phyloP scores from a whole-genome alignment of 2,329 filamentous ascomycete species.

The Exophiala sp. region DNA sequence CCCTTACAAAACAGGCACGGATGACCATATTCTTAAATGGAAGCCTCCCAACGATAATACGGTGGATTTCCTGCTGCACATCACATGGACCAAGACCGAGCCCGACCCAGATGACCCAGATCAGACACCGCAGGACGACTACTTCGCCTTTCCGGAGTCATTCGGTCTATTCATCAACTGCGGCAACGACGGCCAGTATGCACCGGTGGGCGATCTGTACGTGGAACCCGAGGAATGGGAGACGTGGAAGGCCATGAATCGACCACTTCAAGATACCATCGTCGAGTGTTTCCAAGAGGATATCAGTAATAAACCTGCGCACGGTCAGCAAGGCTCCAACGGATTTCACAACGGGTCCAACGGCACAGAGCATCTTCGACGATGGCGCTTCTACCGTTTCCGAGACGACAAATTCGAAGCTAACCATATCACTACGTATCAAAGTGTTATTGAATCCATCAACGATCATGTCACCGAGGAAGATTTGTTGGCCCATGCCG shows the following conservation, averaged over 20 bases:
- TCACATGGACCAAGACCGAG: slow-evolving; percentile 68
- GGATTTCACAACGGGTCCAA: slow-evolving; percentile 4
- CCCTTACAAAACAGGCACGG: slow-evolving; percentile 82
- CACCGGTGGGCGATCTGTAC: slow-evolving; percentile 60
- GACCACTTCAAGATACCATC: slow-evolving; percentile 78
- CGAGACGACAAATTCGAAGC: slow-evolving; percentile 88
- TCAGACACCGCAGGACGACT: slow-evolving; percentile 66
- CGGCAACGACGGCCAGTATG: slow-evolving; percentile 56
- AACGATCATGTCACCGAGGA: slow-evolving; percentile 75
- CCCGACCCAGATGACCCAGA: slow-evolving; percentile 62
- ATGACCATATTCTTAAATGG: slow-evolving; percentile 94
- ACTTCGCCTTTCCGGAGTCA: slow-evolving; percentile 64
- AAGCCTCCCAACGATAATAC: slow-evolving; percentile 94
- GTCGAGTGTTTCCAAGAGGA: slow-evolving; percentile 81
- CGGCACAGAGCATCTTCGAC: neutral
- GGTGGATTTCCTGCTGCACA: slow-evolving; percentile 77
- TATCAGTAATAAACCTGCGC: neutral
- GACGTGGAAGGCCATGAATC: slow-evolving; percentile 62
- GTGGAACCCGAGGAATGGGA: slow-evolving; percentile 79
- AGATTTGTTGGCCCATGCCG: slow-evolving; percentile 66
- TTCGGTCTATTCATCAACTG: slow-evolving; percentile 66
- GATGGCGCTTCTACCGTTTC: slow-evolving; percentile 82
- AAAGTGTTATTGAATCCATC: slow-evolving; percentile 79
- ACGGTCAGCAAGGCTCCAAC: slow-evolving; percentile 2
- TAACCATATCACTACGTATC: slow-evolving; percentile 79